Evolutionary conservation across 2,329 filamentous ascomycete genomes (phyloP).

Genomic region (Xylaria sp.): DNA sequence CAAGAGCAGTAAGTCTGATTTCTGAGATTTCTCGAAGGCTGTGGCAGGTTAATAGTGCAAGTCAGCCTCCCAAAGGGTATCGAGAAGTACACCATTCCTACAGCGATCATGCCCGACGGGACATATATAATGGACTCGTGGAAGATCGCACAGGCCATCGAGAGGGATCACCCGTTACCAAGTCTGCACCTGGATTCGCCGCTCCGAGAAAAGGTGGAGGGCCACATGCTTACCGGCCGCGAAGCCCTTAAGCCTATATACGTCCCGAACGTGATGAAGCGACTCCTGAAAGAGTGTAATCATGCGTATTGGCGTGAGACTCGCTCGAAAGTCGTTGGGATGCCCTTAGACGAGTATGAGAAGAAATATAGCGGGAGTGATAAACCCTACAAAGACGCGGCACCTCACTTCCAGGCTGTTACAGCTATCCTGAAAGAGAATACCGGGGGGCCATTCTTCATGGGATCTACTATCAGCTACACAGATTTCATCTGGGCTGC

Average conservation of each 20-base stretch:
- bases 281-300: slow-evolving; percentile 63
- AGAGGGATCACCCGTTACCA: slow-evolving; percentile 67
- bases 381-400: slow-evolving; percentile 58
- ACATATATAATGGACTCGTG: slow-evolving; percentile 72
- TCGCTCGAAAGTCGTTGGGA: slow-evolving; percentile 61
- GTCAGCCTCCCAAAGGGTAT: slow-evolving; percentile 56
- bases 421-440: slow-evolving; percentile 64
- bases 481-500: slow-evolving; percentile 68
- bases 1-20: not conserved
- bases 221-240: slow-evolving; percentile 51
- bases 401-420: slow-evolving; percentile 51
- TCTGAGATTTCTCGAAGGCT: too few relatives aligned
- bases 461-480: slow-evolving; percentile 66
- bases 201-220: slow-evolving; percentile 58
- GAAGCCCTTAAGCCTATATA: slow-evolving; percentile 54
- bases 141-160: slow-evolving; percentile 68
- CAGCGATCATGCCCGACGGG: slow-evolving; percentile 58
- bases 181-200: slow-evolving; percentile 68
- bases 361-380: not conserved
- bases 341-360: slow-evolving; percentile 56
- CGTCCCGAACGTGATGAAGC: slow-evolving; percentile 59
- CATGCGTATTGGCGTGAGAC: slow-evolving; percentile 66
- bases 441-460: slow-evolving; percentile 68
- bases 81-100: slow-evolving; percentile 47
- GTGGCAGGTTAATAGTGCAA: not conserved